Percentiles rank a stretch among this genome's conserved stretches.
These are phyloP conservation scores for Rhizophora apiculata DNA, from an alignment of 345 rosid species.

Conservation along the genomic window DNA sequence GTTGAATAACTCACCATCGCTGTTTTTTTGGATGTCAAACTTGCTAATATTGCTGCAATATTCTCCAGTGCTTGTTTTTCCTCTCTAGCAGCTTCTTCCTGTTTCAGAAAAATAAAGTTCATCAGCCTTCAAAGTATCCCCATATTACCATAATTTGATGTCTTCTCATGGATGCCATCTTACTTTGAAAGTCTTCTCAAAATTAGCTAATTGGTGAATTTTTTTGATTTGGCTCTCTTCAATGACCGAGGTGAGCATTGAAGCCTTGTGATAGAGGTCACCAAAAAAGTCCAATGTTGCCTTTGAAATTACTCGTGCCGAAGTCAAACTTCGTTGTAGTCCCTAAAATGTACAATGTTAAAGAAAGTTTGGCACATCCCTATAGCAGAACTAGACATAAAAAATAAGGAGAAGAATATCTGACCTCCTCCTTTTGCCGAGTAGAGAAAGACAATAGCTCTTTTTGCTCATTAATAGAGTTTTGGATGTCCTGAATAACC, in stretches of 20 bases:
- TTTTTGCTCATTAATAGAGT: conserved; percentile 61
- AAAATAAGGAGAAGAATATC: conserved; percentile 4
- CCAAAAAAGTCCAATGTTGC: conserved; percentile 49
- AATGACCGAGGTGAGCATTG: conserved; percentile 35
- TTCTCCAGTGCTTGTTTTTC: conserved; percentile 66
- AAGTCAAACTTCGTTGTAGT: conserved; percentile 46
- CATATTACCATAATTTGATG: background rate
- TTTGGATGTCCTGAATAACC: conserved; percentile 47
- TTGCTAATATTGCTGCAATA: conserved; percentile 55
- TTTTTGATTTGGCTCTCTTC: conserved; percentile 54
- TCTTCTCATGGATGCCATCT: conserved; percentile 3
- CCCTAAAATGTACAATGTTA: conserved; percentile 38
- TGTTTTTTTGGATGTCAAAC: conserved; percentile 61
- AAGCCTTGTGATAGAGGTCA: conserved; percentile 63
- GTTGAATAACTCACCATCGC: conserved; percentile 44
- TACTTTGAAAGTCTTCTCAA: conserved; percentile 65
- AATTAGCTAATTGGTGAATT: conserved; percentile 44
- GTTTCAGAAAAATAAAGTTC: conserved; percentile 26
- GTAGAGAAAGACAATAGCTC: conserved; percentile 52
- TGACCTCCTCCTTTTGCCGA: conserved; percentile 63
- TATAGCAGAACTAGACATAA: background rate
- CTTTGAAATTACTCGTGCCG: conserved; percentile 58
- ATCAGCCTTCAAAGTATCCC: conserved; percentile 1
- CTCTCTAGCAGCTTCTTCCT: conserved; percentile 79
- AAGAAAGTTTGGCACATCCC: background rate